Base-by-base conservation (phyloP, 192 early-diverging fungal genomes). In the Coemansia sp. region DNA sequence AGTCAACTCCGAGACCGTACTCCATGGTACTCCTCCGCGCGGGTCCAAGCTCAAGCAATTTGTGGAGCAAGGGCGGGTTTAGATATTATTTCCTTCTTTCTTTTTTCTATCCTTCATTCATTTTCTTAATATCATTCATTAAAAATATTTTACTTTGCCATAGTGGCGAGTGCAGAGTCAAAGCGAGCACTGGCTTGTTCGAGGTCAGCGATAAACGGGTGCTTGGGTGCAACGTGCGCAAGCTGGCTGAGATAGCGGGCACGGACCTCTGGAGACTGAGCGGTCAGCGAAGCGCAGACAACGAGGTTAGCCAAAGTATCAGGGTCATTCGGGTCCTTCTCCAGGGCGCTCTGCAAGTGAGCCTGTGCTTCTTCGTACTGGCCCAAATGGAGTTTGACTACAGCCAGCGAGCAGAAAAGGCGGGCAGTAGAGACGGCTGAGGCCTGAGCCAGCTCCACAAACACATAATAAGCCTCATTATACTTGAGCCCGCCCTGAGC, bases 401-500 rank as follows among this genome's bases (percentile, higher is more conserved):
- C 91, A 2, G 97, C 97, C 76, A 91, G 89, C 0, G 92, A 87
- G 19, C 87, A 89, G 14, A 96, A 72, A 23, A 98, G 83, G 66
- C 91, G 89, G 23, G 90, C 80, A 0, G 93, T 95, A 4, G 85
- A 74, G 39, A 91, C 87, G 32, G 89, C 85, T 1, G 93, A 89
- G 0, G 78, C 85, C 64, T 92, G 91, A 6, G 91, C 93, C 55
- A 99, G 88, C 74, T 98, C 97, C 70, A 98, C 95, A 66, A 94
- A 97, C 33, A 95, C 92, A 84, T 96, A 98, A 64, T 88, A 91
- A 1, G 95, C 89, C 74, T 97, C 94, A 68, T 90, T 91, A 64
- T 91, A 92, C 26, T 88, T 32, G 11, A 3, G 76, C 1, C 91
- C 92, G 11, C 93, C 94, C 11, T 86, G 72, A 37, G 75, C 78